These are phyloP conservation scores for Alternaria viburni DNA, from an alignment of 2,329 filamentous ascomycete genomes.

Conservation along the genomic window DNA sequence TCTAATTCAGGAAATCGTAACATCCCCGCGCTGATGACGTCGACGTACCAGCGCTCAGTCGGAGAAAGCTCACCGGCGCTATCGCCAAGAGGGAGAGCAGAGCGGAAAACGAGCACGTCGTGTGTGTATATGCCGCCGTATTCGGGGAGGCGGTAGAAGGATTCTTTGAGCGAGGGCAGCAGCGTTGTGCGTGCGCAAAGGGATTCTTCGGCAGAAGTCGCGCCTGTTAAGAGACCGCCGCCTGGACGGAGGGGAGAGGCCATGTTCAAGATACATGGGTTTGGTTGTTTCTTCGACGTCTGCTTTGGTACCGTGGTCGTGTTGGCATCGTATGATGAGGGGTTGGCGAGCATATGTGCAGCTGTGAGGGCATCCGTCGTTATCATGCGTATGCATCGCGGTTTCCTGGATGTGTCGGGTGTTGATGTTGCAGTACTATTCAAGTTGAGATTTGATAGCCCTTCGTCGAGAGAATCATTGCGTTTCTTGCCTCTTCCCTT, in stretches of 20 bases:
- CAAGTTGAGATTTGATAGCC: slow-evolving; percentile 12
- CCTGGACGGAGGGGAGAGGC: slow-evolving; percentile 67
- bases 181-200: slow-evolving; percentile 67
- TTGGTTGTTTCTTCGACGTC: slow-evolving; percentile 33
- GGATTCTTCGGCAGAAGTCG: slow-evolving; percentile 66
- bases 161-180: slow-evolving; percentile 63
- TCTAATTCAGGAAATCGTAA: slow-evolving; percentile 62
- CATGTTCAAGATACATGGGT: slow-evolving; percentile 67
- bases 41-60: slow-evolving; percentile 63
- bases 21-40: slow-evolving; percentile 66
- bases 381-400: slow-evolving; percentile 52
- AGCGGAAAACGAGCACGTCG: slow-evolving; percentile 66
- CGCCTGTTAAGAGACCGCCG: slow-evolving; percentile 66
- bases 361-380: slow-evolving; percentile 62
- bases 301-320: neutral
- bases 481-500: slow-evolving; percentile 16
- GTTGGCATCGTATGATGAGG: slow-evolving; percentile 5
- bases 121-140: slow-evolving; percentile 62
- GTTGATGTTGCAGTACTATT: neutral
- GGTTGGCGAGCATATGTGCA: slow-evolving; percentile 50
- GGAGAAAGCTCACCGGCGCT: slow-evolving; percentile 51
- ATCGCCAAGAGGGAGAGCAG: slow-evolving; percentile 32
- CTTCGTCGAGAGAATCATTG: slow-evolving; percentile 17
- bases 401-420: neutral
- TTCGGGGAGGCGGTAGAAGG: slow-evolving; percentile 67